Evolutionary conservation across 2,329 filamentous ascomycete genomes (phyloP), one percentile per base, ranked within the genome.

Genomic region (Harringtonia lauricola): DNA sequence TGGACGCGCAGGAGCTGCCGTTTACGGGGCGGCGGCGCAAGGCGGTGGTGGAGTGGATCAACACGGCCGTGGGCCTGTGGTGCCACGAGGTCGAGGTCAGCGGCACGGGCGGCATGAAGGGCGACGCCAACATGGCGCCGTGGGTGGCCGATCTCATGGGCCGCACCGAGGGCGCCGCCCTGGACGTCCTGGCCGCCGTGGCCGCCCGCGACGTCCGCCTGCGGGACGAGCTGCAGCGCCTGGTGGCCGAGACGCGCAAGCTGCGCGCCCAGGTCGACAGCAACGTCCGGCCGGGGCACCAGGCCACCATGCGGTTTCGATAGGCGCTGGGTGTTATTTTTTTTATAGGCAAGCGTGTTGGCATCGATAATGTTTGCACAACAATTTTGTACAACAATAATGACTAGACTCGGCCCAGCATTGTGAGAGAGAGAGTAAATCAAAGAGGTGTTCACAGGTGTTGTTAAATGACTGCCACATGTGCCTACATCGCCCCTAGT

Each of bases 1-100:
- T 78, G 21, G 73, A 79, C 51, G 68, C 71, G 3, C 74, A 79
- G 50, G 74, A 77, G 53, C 67, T 73, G 36, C 74, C 74, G 1
- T 79, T 79, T 57, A 73, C 68, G 24, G 72, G 71, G 33, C 61
- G 64, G 24, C 57, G 60, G 29, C 65, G 73, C 41, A 68, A 64
- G 45, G 62, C 67, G 18, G 64, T 79, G 19, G 68, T 76, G 34
- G 72, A 76, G 56, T 72, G 74, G 59, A 72, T 78, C 50, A 60
- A 65, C 31, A 66, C 64, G 41, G 66, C 65, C 1, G 64, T 75
- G 12, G 64, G 65, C 42, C 61, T 63, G 43, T 75, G 71, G 71
- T 63, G 67, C 14, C 62, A 64, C 21, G 70, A 74, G 45, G 61
- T 69, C 7, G 67, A 71, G 51, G 60, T 71, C 38, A 64, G 66